Percentiles rank a stretch among this genome's conserved stretches.
phyloP scores from a whole-genome alignment of 202 grass and related monocot genomes.

The Panicum hallii region DNA sequence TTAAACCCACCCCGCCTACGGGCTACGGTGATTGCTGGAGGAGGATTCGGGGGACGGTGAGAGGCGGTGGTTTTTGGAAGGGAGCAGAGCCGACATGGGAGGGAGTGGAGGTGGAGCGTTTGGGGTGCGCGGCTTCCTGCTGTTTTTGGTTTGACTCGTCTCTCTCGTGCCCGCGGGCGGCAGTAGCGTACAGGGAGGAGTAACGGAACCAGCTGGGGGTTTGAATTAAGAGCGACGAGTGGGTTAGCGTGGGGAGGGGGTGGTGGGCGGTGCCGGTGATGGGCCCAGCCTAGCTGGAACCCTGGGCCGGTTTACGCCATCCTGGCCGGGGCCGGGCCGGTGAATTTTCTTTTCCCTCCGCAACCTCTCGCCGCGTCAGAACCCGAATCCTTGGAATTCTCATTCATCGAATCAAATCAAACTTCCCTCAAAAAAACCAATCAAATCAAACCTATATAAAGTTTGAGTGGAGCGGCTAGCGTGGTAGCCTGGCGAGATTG shows the following conservation, averaged over 20 bases:
- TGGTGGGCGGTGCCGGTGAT: neutral
- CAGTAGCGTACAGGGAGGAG: slow-evolving; percentile 27
- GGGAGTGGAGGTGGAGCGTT: slow-evolving; percentile 36
- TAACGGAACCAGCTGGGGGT: slow-evolving; percentile 35
- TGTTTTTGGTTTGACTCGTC: slow-evolving; percentile 34
- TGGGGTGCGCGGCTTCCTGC: neutral
- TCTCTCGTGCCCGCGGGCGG: neutral
- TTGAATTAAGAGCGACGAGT: slow-evolving; percentile 34
- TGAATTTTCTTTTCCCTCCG: neutral
- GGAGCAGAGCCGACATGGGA: slow-evolving; percentile 36
- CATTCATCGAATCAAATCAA: neutral
- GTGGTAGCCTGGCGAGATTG: neutral
- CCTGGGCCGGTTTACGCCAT: neutral
- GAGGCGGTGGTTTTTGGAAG: slow-evolving; percentile 32
- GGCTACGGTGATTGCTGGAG: neutral
- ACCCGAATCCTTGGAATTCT: neutral
- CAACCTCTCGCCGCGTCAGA: neutral
- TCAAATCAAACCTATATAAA: too few relatives aligned
- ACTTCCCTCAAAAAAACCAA: neutral
- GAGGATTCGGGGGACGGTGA: neutral
- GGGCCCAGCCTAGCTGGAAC: slow-evolving; percentile 14
- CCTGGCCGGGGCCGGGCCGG: neutral
- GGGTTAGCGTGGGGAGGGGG: too few relatives aligned
- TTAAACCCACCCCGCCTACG: neutral
- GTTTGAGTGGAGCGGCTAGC: too few relatives aligned